phyloP scores from a whole-genome alignment of 768 basidiomycete genomes.

The Boletus rufocinnamomeus region DNA sequence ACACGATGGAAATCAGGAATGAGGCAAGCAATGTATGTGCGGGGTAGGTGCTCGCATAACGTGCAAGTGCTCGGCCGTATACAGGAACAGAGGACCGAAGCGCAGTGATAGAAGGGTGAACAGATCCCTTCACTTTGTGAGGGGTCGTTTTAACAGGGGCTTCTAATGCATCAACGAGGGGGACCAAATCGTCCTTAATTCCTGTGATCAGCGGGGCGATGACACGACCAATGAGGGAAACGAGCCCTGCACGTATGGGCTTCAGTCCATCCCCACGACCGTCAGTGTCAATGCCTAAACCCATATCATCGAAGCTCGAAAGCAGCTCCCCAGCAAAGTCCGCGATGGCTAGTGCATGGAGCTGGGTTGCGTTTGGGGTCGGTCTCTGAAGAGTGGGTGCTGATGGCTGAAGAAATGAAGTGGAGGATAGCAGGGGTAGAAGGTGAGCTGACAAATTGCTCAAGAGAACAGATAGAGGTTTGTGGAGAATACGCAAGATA shows the following conservation, averaged over 20 bases:
- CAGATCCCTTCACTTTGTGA: conserved; percentile 16
- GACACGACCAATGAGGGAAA: conserved; percentile 67
- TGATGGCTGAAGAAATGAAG: conserved; percentile 55
- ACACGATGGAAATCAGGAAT: conserved; percentile 70
- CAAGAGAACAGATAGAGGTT: conserved; percentile 73
- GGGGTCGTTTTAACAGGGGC: conserved; percentile 35
- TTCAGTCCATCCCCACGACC: conserved; percentile 68
- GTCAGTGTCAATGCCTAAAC: conserved; percentile 62
- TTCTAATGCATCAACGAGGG: conserved; percentile 66
- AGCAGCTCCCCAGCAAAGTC: conserved; percentile 75
- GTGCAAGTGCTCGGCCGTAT: conserved; percentile 57
- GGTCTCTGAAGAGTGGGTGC: conserved; percentile 52
- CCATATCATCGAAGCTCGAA: conserved; percentile 65
- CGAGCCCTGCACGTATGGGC: conserved; percentile 66
- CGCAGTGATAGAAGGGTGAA: conserved; percentile 61
- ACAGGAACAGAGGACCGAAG: conserved; percentile 63
- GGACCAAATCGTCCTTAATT: conserved; percentile 61
- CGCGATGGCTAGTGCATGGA: conserved; percentile 68
- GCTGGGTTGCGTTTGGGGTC: conserved; percentile 63
- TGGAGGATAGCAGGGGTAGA: conserved; percentile 64
- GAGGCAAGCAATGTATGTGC: conserved; percentile 67
- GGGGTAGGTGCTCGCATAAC: conserved; percentile 53
- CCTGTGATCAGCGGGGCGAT: conserved; percentile 61
- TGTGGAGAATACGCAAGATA: conserved; percentile 70
- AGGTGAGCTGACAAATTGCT: conserved; percentile 69